Conservation (phyloP, 345 rosid genomes). For the Salix arbutifolia region DNA sequence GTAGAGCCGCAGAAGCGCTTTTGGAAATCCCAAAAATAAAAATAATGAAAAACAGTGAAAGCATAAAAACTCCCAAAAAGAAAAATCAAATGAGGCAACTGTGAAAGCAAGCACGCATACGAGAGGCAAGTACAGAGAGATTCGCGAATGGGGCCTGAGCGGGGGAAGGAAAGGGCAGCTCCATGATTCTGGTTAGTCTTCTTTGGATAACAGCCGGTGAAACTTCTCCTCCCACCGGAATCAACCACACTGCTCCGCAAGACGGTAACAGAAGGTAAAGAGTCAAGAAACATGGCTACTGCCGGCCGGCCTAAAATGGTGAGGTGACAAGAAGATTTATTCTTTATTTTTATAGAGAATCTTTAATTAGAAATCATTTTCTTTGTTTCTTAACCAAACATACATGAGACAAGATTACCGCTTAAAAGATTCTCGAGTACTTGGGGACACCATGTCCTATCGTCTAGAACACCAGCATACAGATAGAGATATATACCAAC, state of each 20-base stretch:
- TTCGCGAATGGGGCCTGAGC: neutral
- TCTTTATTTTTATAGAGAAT: neutral
- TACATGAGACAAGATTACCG: neutral
- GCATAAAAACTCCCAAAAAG: neutral
- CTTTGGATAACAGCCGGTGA: neutral
- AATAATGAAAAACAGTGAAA: neutral
- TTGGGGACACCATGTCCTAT: no score
- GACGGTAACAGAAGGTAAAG: neutral
- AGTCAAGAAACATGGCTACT: neutral
- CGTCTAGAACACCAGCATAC: neutral
- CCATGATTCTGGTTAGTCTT: neutral
- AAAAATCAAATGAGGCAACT: neutral
- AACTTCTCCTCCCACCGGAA: neutral
- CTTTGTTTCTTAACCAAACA: neutral
- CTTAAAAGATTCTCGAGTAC: neutral
- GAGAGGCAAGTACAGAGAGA: neutral
- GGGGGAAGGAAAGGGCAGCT: neutral
- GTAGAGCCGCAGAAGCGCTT: conserved; percentile 24
- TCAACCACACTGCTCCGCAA: conserved; percentile 6
- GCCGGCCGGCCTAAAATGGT: neutral
- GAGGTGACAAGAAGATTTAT: neutral
- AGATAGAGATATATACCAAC: neutral
- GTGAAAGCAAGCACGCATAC: neutral
- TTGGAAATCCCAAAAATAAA: neutral
- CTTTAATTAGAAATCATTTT: neutral